Evolutionary conservation across 805 yeast species (phyloP), one percentile per base, ranked within the genome.

Genomic region (Schizosaccharomyces cryophilus): DNA sequence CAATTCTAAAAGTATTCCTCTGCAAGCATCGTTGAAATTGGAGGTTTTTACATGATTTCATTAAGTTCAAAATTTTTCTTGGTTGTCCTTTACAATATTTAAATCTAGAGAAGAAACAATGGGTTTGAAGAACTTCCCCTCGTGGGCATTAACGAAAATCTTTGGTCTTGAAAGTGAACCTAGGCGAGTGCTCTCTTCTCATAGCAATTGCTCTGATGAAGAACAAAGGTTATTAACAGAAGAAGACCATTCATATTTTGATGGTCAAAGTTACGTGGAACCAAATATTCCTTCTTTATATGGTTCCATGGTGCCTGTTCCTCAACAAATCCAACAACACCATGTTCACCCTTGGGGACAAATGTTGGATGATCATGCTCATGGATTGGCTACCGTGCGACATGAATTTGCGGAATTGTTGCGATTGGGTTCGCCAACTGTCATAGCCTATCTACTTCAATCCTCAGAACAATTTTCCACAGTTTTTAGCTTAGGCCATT

Each of bases 401-500:
- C 30, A 51, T 29, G 56, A 51, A 15, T 21, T 29, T 17, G 21
- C 30, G 2, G 56, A 51, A 29, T 29, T 56, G 9, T 19, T 56
- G 3, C 60, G 60, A 15, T 17, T 38, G 24, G 42, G 47, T 7
- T 5, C 21, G 1, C 83, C 94, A 0, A 70, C 85, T 63, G 79
- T 83, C 1, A 70, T 84, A 63, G 84, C 94, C 0, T 84, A 85
- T 66, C 73, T 84, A 54, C 73, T 85, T 38, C 87, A 84, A 68
- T 82, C 81, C 67, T 81, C 87, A 15, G 75, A 87, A 62, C 79
- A 88, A 1, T 80, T 87, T 26, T 86, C 85, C 0, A 84, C 93
- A 4, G 83, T 87, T 21, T 80, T 87, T 64, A 77, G 82, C 21
- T 96, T 88, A 0, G 90, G 93, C n/a, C 89, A 82, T 66, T 70